Conservation (phyloP, 495 filamentous ascomycete genomes). For the Elaphomyces granulatus region DNA sequence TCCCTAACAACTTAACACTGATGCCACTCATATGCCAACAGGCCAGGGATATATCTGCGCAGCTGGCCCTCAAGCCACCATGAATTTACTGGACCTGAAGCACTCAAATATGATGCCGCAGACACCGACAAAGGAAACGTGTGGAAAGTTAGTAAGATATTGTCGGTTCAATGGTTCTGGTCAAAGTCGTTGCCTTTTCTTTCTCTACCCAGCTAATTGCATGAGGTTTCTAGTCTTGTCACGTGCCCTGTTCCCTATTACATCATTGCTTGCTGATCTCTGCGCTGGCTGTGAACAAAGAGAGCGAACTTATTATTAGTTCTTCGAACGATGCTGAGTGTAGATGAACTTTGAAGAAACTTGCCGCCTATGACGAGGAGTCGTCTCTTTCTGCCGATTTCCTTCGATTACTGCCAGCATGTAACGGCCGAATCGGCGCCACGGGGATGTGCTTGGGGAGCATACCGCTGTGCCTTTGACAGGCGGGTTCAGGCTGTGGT, state of each 20-base stretch:
- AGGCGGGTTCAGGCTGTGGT: constrained; percentile 59
- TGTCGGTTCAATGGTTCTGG: too few relatives aligned
- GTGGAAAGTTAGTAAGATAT: constrained; percentile 68
- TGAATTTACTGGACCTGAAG: constrained; percentile 77
- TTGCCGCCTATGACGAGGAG: constrained; percentile 84
- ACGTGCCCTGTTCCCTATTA: too few relatives aligned
- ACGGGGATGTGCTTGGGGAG: constrained; percentile 96
- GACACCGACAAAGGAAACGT: constrained; percentile 81
- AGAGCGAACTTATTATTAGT: neutral
- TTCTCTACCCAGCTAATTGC: too few relatives aligned
- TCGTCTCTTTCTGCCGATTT: constrained; percentile 55
- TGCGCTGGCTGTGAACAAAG: neutral
- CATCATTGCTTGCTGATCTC: too few relatives aligned
- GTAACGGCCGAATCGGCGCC: constrained; percentile 70
- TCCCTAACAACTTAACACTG: too few relatives aligned
- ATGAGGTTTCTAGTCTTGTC: too few relatives aligned
- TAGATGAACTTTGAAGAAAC: constrained; percentile 46
- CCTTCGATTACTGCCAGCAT: constrained; percentile 61
- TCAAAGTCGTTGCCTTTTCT: too few relatives aligned
- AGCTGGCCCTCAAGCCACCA: constrained; percentile 83
- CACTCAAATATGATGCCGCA: constrained; percentile 71
- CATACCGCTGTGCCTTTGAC: constrained; percentile 72
- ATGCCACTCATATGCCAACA: too few relatives aligned
- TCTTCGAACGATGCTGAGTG: neutral
- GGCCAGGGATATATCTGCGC: constrained; percentile 90